These are phyloP conservation scores for Tulasnella sp. DNA, from an alignment of 768 basidiomycete species.

Conservation along the genomic window DNA sequence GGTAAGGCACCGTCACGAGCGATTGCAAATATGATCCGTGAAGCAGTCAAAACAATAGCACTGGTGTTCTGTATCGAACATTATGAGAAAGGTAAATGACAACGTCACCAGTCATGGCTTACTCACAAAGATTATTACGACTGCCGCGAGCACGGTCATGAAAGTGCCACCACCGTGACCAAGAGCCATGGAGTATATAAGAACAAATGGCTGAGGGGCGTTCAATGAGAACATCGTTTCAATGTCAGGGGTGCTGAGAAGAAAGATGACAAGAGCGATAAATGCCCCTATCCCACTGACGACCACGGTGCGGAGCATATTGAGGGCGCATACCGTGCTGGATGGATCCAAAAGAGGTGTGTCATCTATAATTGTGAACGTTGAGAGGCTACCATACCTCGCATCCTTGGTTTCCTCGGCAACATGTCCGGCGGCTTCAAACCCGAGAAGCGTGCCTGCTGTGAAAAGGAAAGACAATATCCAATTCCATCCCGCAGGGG, in stretches of 20 bases:
- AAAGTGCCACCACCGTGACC: slow-evolving; percentile 25
- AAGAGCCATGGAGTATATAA: slow-evolving; percentile 23
- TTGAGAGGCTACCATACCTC: background rate
- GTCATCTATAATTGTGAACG: too few relatives aligned
- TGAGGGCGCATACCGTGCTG: slow-evolving; percentile 23
- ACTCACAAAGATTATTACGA: slow-evolving; percentile 23
- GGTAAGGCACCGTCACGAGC: slow-evolving; percentile 28
- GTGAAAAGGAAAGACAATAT: slow-evolving; percentile 23
- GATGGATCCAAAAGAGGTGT: too few relatives aligned
- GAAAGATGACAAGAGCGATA: slow-evolving; percentile 19
- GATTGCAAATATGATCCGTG: slow-evolving; percentile 27
- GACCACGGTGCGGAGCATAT: slow-evolving; percentile 25
- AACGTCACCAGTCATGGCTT: too few relatives aligned
- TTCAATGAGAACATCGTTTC: slow-evolving; percentile 22
- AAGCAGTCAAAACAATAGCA: slow-evolving; percentile 25
- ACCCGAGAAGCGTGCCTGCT: slow-evolving; percentile 25
- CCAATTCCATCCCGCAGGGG: slow-evolving; percentile 26
- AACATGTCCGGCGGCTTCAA: slow-evolving; percentile 26
- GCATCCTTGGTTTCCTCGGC: slow-evolving; percentile 28
- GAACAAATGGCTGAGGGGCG: slow-evolving; percentile 27
- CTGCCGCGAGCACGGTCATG: slow-evolving; percentile 25
- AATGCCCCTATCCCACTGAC: slow-evolving; percentile 22
- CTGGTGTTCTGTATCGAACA: slow-evolving; percentile 21
- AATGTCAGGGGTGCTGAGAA: slow-evolving; percentile 20
- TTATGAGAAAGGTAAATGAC: too few relatives aligned